A percentile compares a stretch with the other conserved stretches of the same genome.
Conservation (phyloP, 495 filamentous ascomycete species). For the Aspergillus incahuasiensis region DNA sequence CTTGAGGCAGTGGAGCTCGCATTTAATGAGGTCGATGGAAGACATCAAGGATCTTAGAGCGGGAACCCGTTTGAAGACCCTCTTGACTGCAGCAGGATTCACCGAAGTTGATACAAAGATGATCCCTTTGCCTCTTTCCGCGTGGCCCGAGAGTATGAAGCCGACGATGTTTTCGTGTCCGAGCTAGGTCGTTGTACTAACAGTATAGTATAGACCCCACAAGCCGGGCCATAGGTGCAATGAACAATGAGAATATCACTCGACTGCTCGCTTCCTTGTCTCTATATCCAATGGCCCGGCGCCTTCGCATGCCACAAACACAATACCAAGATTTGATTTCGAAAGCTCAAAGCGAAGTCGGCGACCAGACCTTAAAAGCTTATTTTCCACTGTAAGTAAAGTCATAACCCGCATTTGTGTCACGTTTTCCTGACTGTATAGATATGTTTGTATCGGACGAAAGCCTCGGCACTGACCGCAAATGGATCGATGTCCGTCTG, state of each 20-base stretch:
- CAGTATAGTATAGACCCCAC: constrained; percentile 45
- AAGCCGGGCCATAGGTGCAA: constrained; percentile 56
- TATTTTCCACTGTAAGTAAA: constrained; percentile 69
- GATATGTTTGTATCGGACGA: constrained; percentile 56
- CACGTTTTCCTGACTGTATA: constrained; percentile 24
- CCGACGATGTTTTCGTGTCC: neutral
- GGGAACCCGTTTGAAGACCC: constrained; percentile 54
- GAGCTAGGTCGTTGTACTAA: constrained; percentile 1
- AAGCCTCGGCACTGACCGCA: constrained; percentile 30
- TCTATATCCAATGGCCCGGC: constrained; percentile 57
- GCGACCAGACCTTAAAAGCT: constrained; percentile 59
- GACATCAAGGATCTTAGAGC: constrained; percentile 67
- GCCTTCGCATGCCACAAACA: constrained; percentile 54
- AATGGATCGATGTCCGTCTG: neutral
- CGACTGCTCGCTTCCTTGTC: constrained; percentile 57
- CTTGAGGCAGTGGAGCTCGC: constrained; percentile 67
- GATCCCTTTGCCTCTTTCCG: constrained; percentile 69
- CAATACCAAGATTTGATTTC: constrained; percentile 62
- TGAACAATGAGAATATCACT: constrained; percentile 57
- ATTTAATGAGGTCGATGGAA: constrained; percentile 61
- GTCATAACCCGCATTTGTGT: neutral
- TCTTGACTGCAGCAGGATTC: constrained; percentile 67
- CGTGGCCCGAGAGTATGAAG: constrained; percentile 66
- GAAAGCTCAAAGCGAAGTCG: constrained; percentile 62
- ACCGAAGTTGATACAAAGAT: constrained; percentile 65